Evolutionary conservation across 306 rosid species (phyloP).

Genomic region (Gastrolobium bilobum): DNA sequence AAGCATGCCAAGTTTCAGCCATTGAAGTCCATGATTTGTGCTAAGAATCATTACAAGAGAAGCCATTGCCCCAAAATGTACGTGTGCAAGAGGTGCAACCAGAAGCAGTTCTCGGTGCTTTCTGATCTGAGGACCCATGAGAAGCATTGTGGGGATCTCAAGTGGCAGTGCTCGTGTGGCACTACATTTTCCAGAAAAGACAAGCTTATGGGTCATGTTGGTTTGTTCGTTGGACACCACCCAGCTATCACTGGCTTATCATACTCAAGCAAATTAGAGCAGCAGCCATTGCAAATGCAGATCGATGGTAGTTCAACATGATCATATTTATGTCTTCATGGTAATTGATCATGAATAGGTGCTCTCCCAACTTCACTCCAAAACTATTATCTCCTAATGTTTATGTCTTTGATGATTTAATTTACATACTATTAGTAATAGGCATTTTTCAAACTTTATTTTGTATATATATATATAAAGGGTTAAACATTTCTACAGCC

Average conservation of each 20-base stretch:
- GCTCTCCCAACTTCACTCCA: slow-evolving; percentile 14
- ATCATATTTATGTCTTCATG: background rate
- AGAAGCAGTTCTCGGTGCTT: slow-evolving; percentile 90
- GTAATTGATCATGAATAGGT: slow-evolving; percentile 1
- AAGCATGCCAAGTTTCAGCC: slow-evolving; percentile 90
- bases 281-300: slow-evolving; percentile 36
- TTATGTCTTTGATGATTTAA: slow-evolving; percentile 4
- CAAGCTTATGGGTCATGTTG: slow-evolving; percentile 90
- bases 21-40: slow-evolving; percentile 89
- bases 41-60: slow-evolving; percentile 94
- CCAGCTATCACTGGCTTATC: slow-evolving; percentile 52
- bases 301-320: slow-evolving; percentile 22
- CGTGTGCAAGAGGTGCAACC: slow-evolving; percentile 84
- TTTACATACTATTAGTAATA: background rate
- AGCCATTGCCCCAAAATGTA: slow-evolving; percentile 97
- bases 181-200: slow-evolving; percentile 94
- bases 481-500: too few relatives aligned
- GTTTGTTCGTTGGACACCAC: slow-evolving; percentile 79
- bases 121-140: slow-evolving; percentile 94
- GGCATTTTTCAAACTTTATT: background rate
- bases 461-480: background rate
- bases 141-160: slow-evolving; percentile 93
- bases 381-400: background rate
- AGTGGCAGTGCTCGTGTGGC: slow-evolving; percentile 93
- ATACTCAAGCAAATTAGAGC: slow-evolving; percentile 31